phyloP scores from a whole-genome alignment of 139 green algal species.

The Marvania coccoides region DNA sequence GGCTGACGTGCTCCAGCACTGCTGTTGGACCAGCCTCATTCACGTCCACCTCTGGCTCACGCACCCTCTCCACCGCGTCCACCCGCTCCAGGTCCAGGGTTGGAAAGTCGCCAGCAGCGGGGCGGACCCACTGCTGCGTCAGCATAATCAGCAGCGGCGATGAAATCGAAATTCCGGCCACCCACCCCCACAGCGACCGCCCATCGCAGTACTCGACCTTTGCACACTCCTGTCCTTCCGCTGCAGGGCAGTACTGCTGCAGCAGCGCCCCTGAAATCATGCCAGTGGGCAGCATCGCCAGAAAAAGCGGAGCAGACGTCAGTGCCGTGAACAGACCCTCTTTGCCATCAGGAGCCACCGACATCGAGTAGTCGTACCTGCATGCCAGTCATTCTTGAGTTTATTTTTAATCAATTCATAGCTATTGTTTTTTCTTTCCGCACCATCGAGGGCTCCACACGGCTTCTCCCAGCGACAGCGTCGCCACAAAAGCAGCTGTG shows the following conservation, averaged over 20 bases:
- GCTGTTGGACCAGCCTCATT: conserved; percentile 13
- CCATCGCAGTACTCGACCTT: too few species aligned
- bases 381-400: too few species aligned
- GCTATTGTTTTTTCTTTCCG: too few species aligned
- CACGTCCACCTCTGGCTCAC: conserved; percentile 3
- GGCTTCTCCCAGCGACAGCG: conserved; percentile 44
- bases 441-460: conserved; percentile 44
- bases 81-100: not conserved
- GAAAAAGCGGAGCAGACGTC: conserved; percentile 41
- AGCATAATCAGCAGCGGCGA: conserved; percentile 29
- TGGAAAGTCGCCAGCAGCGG: conserved; percentile 1
- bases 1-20: conserved; percentile 11
- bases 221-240: too few species aligned
- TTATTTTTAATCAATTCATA: too few species aligned
- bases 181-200: conserved; percentile 26
- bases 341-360: conserved; percentile 35
- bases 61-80: too few species aligned
- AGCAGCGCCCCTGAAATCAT: conserved; percentile 37
- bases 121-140: conserved; percentile 5
- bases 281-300: conserved; percentile 47
- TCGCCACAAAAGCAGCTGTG: conserved; percentile 41
- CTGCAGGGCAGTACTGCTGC: conserved; percentile 30
- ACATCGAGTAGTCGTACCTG: conserved; percentile 49
- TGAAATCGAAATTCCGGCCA: conserved; percentile 24
- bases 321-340: conserved; percentile 46